These are phyloP conservation scores for Cinnamomum chago DNA, from an alignment of 164 flowering plant genomes.

Conservation along the genomic window DNA sequence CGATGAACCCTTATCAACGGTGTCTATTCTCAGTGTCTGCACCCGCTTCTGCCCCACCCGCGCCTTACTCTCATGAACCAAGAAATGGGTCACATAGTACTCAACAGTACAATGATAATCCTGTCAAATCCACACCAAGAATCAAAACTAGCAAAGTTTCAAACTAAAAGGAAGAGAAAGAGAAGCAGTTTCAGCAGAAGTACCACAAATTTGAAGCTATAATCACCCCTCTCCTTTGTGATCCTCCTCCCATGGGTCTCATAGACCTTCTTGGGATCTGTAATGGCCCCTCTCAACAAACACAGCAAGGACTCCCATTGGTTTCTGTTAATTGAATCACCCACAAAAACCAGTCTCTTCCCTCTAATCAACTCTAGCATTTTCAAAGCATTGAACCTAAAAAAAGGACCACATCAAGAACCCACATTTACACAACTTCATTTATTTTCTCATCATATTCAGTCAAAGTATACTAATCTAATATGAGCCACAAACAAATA, in stretches of 20 bases:
- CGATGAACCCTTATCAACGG: constrained; percentile 70
- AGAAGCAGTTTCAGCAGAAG: constrained; percentile 8
- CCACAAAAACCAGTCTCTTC: constrained; percentile 88
- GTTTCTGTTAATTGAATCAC: constrained; percentile 93
- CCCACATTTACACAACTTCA: not conserved
- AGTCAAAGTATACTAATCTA: not conserved
- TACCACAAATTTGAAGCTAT: constrained; percentile 90
- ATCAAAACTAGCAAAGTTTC: constrained; percentile 6
- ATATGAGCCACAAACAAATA: not conserved
- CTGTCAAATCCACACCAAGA: constrained; percentile 35
- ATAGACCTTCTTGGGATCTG: constrained; percentile 72
- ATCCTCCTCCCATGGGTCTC: constrained; percentile 79
- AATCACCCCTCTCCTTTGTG: constrained; percentile 75
- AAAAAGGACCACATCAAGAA: not conserved
- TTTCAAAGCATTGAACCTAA: constrained; percentile 72
- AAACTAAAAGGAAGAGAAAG: not conserved
- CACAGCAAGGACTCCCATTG: constrained; percentile 99
- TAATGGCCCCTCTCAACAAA: constrained; percentile 62
- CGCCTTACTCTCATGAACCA: constrained; percentile 86
- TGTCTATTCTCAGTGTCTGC: constrained; percentile 71
- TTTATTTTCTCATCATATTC: not conserved
- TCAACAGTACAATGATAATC: constrained; percentile 90
- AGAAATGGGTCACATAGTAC: constrained; percentile 77
- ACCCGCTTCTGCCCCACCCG: constrained; percentile 62
- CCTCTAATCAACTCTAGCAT: constrained; percentile 85